Evolutionary conservation across 1,284 basidiomycete species (phyloP).

Genomic region (Volvariella volvacea): DNA sequence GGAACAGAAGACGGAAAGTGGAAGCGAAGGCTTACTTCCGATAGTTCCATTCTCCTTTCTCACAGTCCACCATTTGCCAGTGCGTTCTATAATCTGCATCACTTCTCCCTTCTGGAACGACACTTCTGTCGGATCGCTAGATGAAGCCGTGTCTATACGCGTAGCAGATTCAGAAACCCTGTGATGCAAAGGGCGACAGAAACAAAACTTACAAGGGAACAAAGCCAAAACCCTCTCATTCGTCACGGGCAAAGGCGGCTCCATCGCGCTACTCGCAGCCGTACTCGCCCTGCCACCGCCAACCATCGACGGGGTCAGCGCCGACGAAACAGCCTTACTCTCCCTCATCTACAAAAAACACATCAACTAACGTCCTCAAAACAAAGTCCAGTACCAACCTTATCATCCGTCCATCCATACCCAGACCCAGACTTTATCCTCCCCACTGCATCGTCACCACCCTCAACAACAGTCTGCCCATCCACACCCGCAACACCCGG

Average conservation of each 20-base stretch:
- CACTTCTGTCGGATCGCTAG: slow-evolving; percentile 65
- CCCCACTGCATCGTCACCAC: too few species aligned
- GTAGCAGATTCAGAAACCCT: background rate
- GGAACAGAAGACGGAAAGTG: slow-evolving; percentile 1
- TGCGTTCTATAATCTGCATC: slow-evolving; percentile 59
- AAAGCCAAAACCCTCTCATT: slow-evolving; percentile 19
- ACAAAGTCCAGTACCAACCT: background rate
- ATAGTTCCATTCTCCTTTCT: slow-evolving; percentile 47
- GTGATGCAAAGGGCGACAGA: background rate
- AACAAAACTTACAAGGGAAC: slow-evolving; percentile 19
- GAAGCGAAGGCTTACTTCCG: slow-evolving; percentile 33
- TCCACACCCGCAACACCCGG: too few species aligned
- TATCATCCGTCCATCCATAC: background rate
- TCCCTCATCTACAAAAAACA: too few species aligned
- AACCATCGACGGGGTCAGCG: too few species aligned
- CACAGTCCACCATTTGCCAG: slow-evolving; percentile 65
- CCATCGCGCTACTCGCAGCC: slow-evolving; percentile 1
- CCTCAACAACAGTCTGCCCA: too few species aligned
- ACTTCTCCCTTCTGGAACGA: slow-evolving; percentile 67
- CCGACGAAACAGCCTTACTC: too few species aligned
- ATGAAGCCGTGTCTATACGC: slow-evolving; percentile 46
- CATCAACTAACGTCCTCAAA: background rate
- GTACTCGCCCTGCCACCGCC: background rate
- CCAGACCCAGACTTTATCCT: background rate
- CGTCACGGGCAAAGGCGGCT: slow-evolving; percentile 2